These are phyloP conservation scores for Kodamaea laetipori DNA, from an alignment of 805 yeast genomes.

Conservation along the genomic window DNA sequence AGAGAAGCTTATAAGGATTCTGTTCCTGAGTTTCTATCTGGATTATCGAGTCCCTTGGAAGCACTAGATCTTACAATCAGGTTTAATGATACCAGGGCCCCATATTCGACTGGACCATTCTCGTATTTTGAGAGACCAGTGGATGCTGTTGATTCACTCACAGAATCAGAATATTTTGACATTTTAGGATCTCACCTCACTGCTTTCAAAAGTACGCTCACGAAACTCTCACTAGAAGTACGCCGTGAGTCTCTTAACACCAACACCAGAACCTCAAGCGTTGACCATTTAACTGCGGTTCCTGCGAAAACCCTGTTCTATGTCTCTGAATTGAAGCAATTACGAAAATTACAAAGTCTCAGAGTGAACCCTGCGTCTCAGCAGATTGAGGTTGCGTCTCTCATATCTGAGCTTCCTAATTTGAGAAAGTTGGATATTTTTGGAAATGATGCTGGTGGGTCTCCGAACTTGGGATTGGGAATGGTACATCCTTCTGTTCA, in stretches of 20 bases:
- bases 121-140: too few relatives aligned
- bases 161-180: constrained; percentile 8
- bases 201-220: constrained; percentile 24
- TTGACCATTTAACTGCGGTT: constrained; percentile 11
- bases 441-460: constrained; percentile 54
- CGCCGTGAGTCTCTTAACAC: constrained; percentile 31
- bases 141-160: neutral
- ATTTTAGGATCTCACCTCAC: constrained; percentile 1
- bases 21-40: constrained; percentile 35
- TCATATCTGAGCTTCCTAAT: constrained; percentile 26
- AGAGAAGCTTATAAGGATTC: constrained; percentile 45
- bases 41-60: constrained; percentile 23
- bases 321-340: constrained; percentile 7
- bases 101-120: neutral
- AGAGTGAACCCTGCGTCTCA: constrained; percentile 43
- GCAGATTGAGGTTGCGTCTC: constrained; percentile 20
- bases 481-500: constrained; percentile 54
- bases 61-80: constrained; percentile 44
- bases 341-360: constrained; percentile 35
- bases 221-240: constrained; percentile 42
- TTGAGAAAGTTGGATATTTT: constrained; percentile 45
- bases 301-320: constrained; percentile 14
- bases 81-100: constrained; percentile 34
- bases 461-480: constrained; percentile 56
- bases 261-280: constrained; percentile 5